phyloP scores from a whole-genome alignment of 768 basidiomycete species.

The Postia placenta region DNA sequence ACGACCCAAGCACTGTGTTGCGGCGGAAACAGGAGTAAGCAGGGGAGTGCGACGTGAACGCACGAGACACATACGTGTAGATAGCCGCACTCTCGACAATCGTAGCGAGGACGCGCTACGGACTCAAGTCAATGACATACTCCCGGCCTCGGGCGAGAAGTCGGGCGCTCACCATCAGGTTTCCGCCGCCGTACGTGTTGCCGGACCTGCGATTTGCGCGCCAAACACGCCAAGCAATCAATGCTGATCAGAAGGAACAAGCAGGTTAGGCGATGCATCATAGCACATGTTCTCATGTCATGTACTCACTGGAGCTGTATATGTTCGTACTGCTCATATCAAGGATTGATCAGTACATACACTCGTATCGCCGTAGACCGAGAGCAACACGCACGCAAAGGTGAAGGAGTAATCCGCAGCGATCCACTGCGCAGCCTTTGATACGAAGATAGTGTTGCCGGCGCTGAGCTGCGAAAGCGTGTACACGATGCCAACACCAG shows the following conservation, averaged over 20 bases:
- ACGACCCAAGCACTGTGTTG: background rate
- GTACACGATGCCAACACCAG: background rate
- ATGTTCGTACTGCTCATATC: background rate
- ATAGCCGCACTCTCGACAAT: background rate
- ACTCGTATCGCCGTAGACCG: no score
- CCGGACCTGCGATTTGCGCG: background rate
- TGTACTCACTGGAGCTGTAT: background rate
- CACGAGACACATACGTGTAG: background rate
- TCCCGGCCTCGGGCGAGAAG: no score
- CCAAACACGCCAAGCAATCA: background rate
- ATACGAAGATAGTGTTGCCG: background rate
- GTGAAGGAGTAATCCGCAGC: background rate
- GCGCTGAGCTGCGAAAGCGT: background rate
- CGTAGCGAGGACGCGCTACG: background rate
- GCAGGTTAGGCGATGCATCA: background rate
- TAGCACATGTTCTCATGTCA: background rate
- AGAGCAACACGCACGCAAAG: background rate
- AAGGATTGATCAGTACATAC: background rate
- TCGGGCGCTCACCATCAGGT: background rate
- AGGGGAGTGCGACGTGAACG: background rate
- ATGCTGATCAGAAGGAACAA: background rate
- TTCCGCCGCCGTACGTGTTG: background rate
- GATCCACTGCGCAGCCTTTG: background rate
- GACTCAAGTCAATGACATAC: background rate
- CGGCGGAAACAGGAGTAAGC: background rate